Evolutionary conservation across 176 grass and related monocot genomes (phyloP), one percentile per base, ranked within the genome.

Genomic region (Carex pumila): DNA sequence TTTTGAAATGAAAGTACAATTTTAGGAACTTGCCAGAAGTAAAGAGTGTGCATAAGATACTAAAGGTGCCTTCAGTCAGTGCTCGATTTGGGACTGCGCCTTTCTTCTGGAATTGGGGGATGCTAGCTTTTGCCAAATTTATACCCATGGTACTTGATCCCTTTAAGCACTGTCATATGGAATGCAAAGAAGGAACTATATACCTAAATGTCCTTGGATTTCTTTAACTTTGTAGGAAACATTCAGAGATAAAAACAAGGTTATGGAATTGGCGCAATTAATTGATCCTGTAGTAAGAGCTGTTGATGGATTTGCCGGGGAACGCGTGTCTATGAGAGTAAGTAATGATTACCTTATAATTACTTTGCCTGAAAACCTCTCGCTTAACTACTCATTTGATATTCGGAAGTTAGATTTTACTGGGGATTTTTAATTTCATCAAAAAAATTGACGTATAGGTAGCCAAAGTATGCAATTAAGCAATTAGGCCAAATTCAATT

Each of bases 71-170:
- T 83, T 93, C 87, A 73, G 95, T 98, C 79, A 98, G 92, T 83
- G 95, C 95, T 85, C 89, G 92, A 89, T 94, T 98, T 85, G 92
- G 91, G 79, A 98, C 95, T 80, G 78, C 95, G 19, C 95, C 95
- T 36, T 94, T 94, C 83, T 98, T 94, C 87, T 98, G 95, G 92
- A 98, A 98, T 83, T 98, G 95, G 95, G 92, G 91, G 91, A 98
- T 98, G 95, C 72, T 90, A 90, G 95, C 95, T 25, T 85, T 98
- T 57, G 91, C 87, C 72, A 93, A 91, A 45, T 85, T 94, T 86
- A 71, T 98, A 80, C 92, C 92, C 60, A 71, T 52, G 86, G 92
- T 98, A 98, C 43, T 85, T 17, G 54, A 65, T 30, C 45, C 67
- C 54, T 88, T 5, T 81, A 9, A 86, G 31, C 59, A 32, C 74